Conservation (phyloP, 2,329 filamentous ascomycete genomes). For the Ophiosphaerella korrae region DNA sequence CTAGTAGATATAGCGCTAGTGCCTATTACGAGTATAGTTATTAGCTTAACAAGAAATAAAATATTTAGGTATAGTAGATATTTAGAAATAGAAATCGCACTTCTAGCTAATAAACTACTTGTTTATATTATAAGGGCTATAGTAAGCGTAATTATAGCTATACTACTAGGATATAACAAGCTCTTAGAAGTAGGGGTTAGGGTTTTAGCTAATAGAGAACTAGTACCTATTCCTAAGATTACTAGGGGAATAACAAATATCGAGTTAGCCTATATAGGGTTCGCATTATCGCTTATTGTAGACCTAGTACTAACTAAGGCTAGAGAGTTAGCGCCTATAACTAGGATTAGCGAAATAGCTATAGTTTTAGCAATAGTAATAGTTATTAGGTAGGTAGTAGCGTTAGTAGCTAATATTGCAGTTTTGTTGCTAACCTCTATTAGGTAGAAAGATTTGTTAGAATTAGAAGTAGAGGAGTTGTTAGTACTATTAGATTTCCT, state of each 20-base stretch:
- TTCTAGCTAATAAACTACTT: not conserved
- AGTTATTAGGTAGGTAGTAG: too few species aligned
- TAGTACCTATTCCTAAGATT: not conserved
- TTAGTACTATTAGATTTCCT: not conserved
- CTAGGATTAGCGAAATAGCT: not conserved
- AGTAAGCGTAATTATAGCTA: too few species aligned
- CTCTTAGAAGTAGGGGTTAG: not conserved
- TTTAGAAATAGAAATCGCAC: constrained; percentile 1
- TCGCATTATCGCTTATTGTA: constrained; percentile 5
- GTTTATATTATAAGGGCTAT: not conserved
- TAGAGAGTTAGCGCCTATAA: constrained; percentile 2
- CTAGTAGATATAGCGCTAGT: not conserved
- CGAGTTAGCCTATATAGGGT: constrained; percentile 8
- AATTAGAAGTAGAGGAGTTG: not conserved
- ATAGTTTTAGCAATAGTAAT: too few species aligned
- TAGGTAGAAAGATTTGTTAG: constrained; percentile 8
- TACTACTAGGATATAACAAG: too few species aligned
- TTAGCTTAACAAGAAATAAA: too few species aligned
- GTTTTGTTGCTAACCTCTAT: not conserved
- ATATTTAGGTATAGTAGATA: not conserved
- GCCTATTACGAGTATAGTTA: not conserved
- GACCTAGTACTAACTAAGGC: constrained; percentile 11
- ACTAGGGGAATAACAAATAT: constrained; percentile 11
- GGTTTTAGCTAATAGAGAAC: constrained; percentile 1
- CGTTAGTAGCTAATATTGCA: not conserved